Evolutionary conservation across 2,329 filamentous ascomycete species (phyloP).

Genomic region (Lasiodiplodia theobromae): DNA sequence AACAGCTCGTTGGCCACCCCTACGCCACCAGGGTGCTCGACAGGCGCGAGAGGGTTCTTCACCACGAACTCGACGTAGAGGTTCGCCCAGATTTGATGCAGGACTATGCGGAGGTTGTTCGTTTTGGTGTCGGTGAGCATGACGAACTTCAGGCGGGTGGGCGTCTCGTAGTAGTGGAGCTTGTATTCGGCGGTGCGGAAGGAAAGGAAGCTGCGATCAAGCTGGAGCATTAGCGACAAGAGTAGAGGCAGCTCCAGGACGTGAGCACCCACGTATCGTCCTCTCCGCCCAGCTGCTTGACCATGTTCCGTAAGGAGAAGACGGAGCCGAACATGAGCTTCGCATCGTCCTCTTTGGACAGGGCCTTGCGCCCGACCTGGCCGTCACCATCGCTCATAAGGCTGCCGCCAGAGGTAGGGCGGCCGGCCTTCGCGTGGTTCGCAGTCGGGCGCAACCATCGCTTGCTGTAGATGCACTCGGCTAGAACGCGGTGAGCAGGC

Average conservation of each 20-base stretch:
- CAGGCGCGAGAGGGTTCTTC: constrained; percentile 68
- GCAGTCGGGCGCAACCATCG: constrained; percentile 72
- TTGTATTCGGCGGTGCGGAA: constrained; percentile 96
- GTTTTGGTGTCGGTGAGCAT: constrained; percentile 92
- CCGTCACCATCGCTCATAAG: constrained; percentile 53
- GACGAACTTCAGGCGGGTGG: constrained; percentile 93
- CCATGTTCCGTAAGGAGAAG: constrained; percentile 96
- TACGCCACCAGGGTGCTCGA: constrained; percentile 66
- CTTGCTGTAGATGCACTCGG: constrained; percentile 96
- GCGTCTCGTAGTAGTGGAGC: constrained; percentile 98
- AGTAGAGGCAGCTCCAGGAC: background rate
- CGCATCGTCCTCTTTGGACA: constrained; percentile 76
- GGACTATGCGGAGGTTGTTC: constrained; percentile 87
- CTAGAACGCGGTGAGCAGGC: constrained; percentile 56
- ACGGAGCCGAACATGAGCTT: constrained; percentile 98
- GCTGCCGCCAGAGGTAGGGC: constrained; percentile 57
- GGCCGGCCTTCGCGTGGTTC: constrained; percentile 54
- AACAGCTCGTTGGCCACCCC: constrained; percentile 72
- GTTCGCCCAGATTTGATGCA: constrained; percentile 99
- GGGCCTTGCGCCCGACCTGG: constrained; percentile 44
- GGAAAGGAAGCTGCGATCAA: constrained; percentile 75
- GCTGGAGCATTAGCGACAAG: constrained; percentile 12
- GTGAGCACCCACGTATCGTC: constrained; percentile 71
- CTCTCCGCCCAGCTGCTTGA: constrained; percentile 88
- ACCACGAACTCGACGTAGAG: constrained; percentile 92